Evolutionary conservation across 768 basidiomycete species (phyloP), one percentile per base, ranked within the genome.

Genomic region (Sistotremastrum niveocremeum): DNA sequence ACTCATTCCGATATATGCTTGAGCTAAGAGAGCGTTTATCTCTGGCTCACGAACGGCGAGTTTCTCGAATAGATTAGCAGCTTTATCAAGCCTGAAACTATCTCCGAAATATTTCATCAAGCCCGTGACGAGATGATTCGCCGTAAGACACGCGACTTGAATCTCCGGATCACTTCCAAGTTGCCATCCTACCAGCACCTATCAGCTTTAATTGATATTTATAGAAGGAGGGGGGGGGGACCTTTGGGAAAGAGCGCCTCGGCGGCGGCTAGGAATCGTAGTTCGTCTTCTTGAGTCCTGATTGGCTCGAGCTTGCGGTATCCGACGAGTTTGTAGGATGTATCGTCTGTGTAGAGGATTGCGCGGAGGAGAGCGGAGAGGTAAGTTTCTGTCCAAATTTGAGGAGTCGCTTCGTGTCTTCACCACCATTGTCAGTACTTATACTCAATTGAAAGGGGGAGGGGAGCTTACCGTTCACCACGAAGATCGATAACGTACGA

Each of bases 101-200:
- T 91, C 87, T 2, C 91, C 87, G 55, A 99, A 98, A 62, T 98
- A 97, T 59, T 98, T 98, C 70, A 97, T 76, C 53, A 98, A 75
- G 0, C 86, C 94, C 7, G 90, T 83, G 0, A 90, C 93, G 28
- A 99, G 73, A 60, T 98, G 95, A 60, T 99, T 99, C 28, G 91
- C 93, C 4, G 95, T 89, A 31, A 90, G 72, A 3, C 91, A 94
- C 1, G 95, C 95, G 9, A 99, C 94, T 59, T 99, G 95, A 28
- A 98, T 94, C 63, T 99, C 95, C 0, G 95, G 95, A 52, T 98
- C 95, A 0, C 91, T 95, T 2, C 94, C 95, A 6, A 98, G 85
- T 58, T 95, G 93, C 95, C 95, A 98, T 34, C 94, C 91, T 93
- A 52, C 7, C 4, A 9, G 31, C n/a, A 32, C 7, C 33, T 54